Percentiles rank a stretch among this genome's conserved stretches.
Conservation (phyloP, 441 rosid species). For the Croton setiger region DNA sequence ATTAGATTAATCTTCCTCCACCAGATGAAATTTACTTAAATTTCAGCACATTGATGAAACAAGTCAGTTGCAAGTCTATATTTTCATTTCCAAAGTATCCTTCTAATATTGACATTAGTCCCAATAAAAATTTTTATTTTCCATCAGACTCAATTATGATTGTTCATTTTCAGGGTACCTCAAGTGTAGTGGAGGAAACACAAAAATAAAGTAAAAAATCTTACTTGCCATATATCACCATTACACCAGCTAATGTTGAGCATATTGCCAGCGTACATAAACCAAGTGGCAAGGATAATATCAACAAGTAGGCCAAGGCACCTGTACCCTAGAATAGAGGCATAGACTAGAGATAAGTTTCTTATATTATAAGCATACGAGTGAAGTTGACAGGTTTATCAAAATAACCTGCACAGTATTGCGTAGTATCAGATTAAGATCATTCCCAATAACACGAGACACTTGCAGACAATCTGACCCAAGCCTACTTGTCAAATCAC, state of each 20-base stretch:
- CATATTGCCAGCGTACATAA: slow-evolving; percentile 72
- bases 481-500: slow-evolving; percentile 97
- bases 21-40: slow-evolving; percentile 10
- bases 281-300: slow-evolving; percentile 87
- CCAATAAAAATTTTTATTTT: background rate
- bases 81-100: slow-evolving; percentile 2
- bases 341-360: slow-evolving; percentile 27
- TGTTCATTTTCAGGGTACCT: background rate
- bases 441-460: slow-evolving; percentile 89
- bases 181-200: slow-evolving; percentile 3
- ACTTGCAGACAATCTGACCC: slow-evolving; percentile 99
- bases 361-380: slow-evolving; percentile 13
- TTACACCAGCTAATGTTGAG: slow-evolving; percentile 63
- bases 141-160: slow-evolving; percentile 8
- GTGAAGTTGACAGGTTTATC: slow-evolving; percentile 11
- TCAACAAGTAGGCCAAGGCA: slow-evolving; percentile 74
- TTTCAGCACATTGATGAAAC: slow-evolving; percentile 11
- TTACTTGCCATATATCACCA: slow-evolving; percentile 84
- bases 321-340: slow-evolving; percentile 68
- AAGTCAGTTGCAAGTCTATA: background rate
- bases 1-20: background rate
- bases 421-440: slow-evolving; percentile 83
- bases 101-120: slow-evolving; percentile 3
- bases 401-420: slow-evolving; percentile 81
- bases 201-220: slow-evolving; percentile 24